Evolutionary conservation across 441 rosid species (phyloP).

Genomic region (Raphanus hybrid): DNA sequence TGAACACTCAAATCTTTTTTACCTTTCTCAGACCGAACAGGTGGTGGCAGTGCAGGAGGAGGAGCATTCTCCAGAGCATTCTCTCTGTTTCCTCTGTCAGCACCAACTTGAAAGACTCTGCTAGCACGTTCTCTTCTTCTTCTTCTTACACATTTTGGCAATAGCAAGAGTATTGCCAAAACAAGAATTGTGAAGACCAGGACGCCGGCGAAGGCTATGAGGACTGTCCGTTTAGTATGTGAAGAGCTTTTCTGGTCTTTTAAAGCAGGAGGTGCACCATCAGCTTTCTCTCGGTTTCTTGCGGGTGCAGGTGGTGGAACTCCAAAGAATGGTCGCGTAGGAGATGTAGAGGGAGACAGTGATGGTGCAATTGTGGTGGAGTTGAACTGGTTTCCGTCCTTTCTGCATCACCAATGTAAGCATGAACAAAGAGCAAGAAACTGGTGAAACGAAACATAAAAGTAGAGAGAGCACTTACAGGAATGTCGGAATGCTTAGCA

Average conservation of each 20-base stretch:
- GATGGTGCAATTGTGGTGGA: constrained; percentile 51
- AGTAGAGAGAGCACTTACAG: constrained; percentile 48
- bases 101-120: constrained; percentile 66
- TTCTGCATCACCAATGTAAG: constrained; percentile 53
- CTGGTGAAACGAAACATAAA: constrained; percentile 11
- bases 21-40: constrained; percentile 70
- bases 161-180: constrained; percentile 55
- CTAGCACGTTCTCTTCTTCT: constrained; percentile 55
- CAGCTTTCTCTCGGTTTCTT: constrained; percentile 58
- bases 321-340: constrained; percentile 44
- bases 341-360: constrained; percentile 57
- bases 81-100: constrained; percentile 66
- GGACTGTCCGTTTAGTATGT: constrained; percentile 58
- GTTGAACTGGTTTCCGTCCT: constrained; percentile 82
- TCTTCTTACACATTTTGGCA: constrained; percentile 62
- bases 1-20: constrained; percentile 21
- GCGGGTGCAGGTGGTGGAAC: constrained; percentile 49
- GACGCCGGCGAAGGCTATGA: constrained; percentile 74
- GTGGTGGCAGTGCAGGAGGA: constrained; percentile 52
- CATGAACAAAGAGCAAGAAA: neutral
- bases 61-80: constrained; percentile 58
- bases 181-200: constrained; percentile 58
- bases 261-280: constrained; percentile 63
- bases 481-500: constrained; percentile 73
- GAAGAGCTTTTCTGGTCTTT: constrained; percentile 47